Evolutionary conservation across 768 basidiomycete genomes (phyloP).

Genomic region (Suillus paluster): DNA sequence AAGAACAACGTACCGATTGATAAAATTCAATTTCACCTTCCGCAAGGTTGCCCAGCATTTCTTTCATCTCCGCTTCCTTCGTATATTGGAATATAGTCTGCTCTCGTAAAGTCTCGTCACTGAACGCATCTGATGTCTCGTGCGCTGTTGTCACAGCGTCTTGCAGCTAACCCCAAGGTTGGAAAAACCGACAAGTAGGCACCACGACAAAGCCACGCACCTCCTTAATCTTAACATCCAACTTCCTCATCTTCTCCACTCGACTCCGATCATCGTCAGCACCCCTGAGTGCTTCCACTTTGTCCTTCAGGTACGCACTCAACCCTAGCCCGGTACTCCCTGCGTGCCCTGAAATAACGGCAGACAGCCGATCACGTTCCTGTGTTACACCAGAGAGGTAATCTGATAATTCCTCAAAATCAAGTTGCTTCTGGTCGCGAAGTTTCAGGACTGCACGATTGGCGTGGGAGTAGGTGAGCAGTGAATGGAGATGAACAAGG

Average conservation of each 20-base stretch:
- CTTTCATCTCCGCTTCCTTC: constrained; percentile 97
- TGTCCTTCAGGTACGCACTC: constrained; percentile 88
- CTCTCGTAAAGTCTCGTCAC: constrained; percentile 91
- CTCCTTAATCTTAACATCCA: constrained; percentile 96
- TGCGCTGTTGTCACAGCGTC: constrained; percentile 95
- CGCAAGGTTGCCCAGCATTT: constrained; percentile 85
- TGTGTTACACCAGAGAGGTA: constrained; percentile 92
- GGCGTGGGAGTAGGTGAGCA: constrained; percentile 91
- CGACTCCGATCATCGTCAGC: constrained; percentile 92
- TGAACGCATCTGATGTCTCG: constrained; percentile 96
- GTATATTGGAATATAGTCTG: constrained; percentile 88
- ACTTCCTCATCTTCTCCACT: constrained; percentile 90
- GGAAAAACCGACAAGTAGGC: neutral
- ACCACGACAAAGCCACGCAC: constrained; percentile 41
- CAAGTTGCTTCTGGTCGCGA: constrained; percentile 97
- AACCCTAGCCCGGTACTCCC: constrained; percentile 84
- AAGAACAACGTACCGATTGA: constrained; percentile 62
- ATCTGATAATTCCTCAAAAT: constrained; percentile 96
- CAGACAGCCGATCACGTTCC: constrained; percentile 91
- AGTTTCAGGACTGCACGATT: constrained; percentile 94
- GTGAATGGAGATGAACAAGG: constrained; percentile 86
- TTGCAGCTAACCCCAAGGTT: constrained; percentile 66
- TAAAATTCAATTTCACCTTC: constrained; percentile 97
- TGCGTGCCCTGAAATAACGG: constrained; percentile 87
- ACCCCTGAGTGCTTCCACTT: constrained; percentile 89